Evolutionary conservation across 1,139 yeast species (phyloP).

Genomic region (Wickerhamomyces sp.): DNA sequence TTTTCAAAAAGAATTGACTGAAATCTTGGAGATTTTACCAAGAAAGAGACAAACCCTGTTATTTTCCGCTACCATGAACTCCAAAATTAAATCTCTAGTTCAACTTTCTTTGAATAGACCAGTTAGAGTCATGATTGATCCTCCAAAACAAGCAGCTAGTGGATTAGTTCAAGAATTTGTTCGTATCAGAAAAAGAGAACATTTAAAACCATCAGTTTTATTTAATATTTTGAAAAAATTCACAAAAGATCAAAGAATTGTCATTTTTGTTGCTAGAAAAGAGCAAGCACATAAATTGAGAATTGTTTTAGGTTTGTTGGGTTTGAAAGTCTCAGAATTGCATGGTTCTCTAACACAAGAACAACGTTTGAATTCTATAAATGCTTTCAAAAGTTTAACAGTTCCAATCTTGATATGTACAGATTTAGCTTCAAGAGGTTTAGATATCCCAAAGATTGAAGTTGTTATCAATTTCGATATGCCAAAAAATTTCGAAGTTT

Average conservation of each 20-base stretch:
- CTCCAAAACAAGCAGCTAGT: constrained; percentile 88
- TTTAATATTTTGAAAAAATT: constrained; percentile 64
- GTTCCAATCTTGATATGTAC: constrained; percentile 93
- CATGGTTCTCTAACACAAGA: constrained; percentile 96
- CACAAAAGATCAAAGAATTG: constrained; percentile 62
- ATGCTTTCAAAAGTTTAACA: constrained; percentile 70
- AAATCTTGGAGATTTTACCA: constrained; percentile 82
- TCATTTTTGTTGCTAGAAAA: constrained; percentile 87
- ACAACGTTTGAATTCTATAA: constrained; percentile 83
- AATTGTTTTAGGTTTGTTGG: constrained; percentile 78
- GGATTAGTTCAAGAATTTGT: constrained; percentile 90
- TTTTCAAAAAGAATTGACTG: constrained; percentile 90
- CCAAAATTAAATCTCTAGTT: constrained; percentile 80
- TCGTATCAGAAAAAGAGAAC: constrained; percentile 86
- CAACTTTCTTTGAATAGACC: constrained; percentile 86
- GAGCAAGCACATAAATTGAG: constrained; percentile 86
- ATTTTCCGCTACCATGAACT: constrained; percentile 97
- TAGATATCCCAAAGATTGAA: constrained; percentile 97
- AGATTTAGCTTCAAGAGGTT: constrained; percentile 97
- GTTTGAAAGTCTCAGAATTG: constrained; percentile 83
- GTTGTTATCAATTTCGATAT: constrained; percentile 90
- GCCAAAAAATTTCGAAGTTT: constrained; percentile 89
- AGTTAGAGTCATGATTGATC: constrained; percentile 91
- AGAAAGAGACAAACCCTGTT: constrained; percentile 87
- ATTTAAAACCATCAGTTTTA: constrained; percentile 75